phyloP scores from a whole-genome alignment of 805 yeast species.

The Vanderwaltozyma yarrowii region DNA sequence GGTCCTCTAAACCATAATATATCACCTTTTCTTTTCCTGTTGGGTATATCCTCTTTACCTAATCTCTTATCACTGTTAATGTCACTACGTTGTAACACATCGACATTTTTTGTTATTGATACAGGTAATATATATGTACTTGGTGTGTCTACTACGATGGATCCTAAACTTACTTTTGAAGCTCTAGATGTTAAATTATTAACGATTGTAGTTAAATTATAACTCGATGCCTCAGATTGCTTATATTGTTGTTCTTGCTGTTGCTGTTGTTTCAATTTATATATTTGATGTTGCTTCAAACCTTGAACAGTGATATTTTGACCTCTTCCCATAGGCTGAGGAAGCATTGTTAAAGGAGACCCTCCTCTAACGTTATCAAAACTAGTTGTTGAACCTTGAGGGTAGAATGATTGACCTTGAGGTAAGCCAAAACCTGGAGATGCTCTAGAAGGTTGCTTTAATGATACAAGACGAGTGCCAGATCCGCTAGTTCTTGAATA shows the following conservation, averaged over 20 bases:
- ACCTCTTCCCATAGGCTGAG: neutral
- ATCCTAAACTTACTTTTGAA: slow-evolving; percentile 15
- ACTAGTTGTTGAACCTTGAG: neutral
- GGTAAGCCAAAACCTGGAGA: neutral
- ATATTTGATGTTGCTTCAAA: slow-evolving; percentile 18
- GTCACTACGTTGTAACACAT: slow-evolving; percentile 29
- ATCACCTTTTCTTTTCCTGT: slow-evolving; percentile 29
- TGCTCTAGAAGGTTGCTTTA: slow-evolving; percentile 7
- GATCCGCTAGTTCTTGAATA: slow-evolving; percentile 19
- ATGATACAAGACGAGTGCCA: slow-evolving; percentile 12
- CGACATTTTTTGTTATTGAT: slow-evolving; percentile 28
- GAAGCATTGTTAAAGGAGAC: neutral
- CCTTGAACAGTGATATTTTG: slow-evolving; percentile 14
- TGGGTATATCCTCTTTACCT: slow-evolving; percentile 14
- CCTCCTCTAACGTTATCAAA: neutral
- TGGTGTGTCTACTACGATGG: slow-evolving; percentile 22
- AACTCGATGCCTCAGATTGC: slow-evolving; percentile 14
- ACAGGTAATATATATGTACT: slow-evolving; percentile 23
- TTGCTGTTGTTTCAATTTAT: slow-evolving; percentile 14
- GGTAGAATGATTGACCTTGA: slow-evolving; percentile 4
- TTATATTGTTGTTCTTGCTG: slow-evolving; percentile 16
- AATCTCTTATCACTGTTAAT: slow-evolving; percentile 18
- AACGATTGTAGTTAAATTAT: slow-evolving; percentile 17
- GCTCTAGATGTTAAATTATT: slow-evolving; percentile 22
- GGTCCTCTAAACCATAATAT: slow-evolving; percentile 63